Conservation (phyloP, 2,329 filamentous ascomycete genomes). For the Xylariomycetidae sp. region DNA sequence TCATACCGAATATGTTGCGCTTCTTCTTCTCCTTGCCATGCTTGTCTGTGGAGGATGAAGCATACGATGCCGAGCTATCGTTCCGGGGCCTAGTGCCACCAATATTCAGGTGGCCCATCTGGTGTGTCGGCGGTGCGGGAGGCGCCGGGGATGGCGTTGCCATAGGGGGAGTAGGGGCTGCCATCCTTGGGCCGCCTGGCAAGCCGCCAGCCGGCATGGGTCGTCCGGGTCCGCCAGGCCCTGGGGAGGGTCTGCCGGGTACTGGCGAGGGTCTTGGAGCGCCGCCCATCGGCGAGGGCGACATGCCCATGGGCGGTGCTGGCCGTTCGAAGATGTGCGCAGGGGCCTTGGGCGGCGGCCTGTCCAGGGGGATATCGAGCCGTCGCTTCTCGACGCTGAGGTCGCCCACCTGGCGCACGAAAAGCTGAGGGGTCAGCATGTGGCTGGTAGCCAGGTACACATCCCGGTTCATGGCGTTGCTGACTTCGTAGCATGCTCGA, state of each 20-base stretch:
- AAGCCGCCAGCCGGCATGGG: slow-evolving; percentile 27
- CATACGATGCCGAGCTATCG: too few relatives aligned
- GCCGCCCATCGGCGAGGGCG: slow-evolving; percentile 19
- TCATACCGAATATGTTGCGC: slow-evolving; percentile 51
- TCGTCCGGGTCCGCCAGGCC: slow-evolving; percentile 23
- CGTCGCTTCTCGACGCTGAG: slow-evolving; percentile 68
- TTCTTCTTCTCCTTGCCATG: slow-evolving; percentile 54
- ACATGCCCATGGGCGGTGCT: slow-evolving; percentile 35
- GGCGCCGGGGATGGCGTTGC: too few relatives aligned
- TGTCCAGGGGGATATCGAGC: slow-evolving; percentile 75
- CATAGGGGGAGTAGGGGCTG: slow-evolving; percentile 12
- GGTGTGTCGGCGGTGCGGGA: slow-evolving; percentile 42
- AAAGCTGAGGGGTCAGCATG: slow-evolving; percentile 82
- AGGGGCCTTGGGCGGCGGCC: slow-evolving; percentile 74
- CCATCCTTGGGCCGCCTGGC: slow-evolving; percentile 27
- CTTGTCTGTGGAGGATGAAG: too few relatives aligned
- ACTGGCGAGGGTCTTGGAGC: slow-evolving; percentile 21
- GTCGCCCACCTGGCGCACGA: slow-evolving; percentile 75
- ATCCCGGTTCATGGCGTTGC: slow-evolving; percentile 66
- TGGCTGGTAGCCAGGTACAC: slow-evolving; percentile 86
- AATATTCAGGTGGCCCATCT: slow-evolving; percentile 51
- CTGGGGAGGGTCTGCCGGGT: too few relatives aligned
- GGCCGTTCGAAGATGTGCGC: slow-evolving; percentile 77
- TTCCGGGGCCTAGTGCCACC: slow-evolving; percentile 35
- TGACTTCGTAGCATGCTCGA: slow-evolving; percentile 81